phyloP scores from a whole-genome alignment of 495 filamentous ascomycete genomes.

The Aspergillus heteromorphus region DNA sequence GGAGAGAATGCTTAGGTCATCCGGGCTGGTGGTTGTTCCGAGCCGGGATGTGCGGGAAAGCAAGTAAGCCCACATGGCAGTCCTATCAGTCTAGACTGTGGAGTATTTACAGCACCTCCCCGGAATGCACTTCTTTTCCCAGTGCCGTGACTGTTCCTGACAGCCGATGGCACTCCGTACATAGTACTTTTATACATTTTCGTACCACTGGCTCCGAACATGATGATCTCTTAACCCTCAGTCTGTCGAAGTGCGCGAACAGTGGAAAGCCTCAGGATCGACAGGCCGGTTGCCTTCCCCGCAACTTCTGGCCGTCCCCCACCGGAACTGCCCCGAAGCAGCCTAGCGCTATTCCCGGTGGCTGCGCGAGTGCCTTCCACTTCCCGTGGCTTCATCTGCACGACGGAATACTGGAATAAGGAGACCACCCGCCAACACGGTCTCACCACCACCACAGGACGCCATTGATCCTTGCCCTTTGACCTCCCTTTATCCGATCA shows the following conservation, averaged over 20 bases:
- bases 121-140: too few species aligned
- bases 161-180: too few species aligned
- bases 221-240: background rate
- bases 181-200: too few species aligned
- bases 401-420: background rate
- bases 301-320: slow-evolving; percentile 10
- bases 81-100: background rate
- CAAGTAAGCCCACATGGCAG: background rate
- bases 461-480: background rate
- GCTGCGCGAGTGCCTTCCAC: background rate
- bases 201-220: background rate
- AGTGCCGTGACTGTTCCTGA: too few species aligned
- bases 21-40: slow-evolving; percentile 6
- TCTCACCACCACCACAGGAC: background rate
- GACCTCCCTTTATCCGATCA: background rate
- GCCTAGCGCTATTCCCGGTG: slow-evolving; percentile 8
- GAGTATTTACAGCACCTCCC: too few species aligned
- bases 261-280: background rate
- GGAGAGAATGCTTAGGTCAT: slow-evolving; percentile 1
- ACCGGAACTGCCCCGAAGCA: slow-evolving; percentile 10
- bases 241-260: too few species aligned
- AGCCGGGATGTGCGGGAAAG: background rate
- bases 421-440: background rate
- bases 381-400: slow-evolving; percentile 5
- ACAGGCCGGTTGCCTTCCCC: slow-evolving; percentile 5